Base-by-base conservation (phyloP, 805 yeast genomes). In the Monosporozyma yasuniensis region DNA sequence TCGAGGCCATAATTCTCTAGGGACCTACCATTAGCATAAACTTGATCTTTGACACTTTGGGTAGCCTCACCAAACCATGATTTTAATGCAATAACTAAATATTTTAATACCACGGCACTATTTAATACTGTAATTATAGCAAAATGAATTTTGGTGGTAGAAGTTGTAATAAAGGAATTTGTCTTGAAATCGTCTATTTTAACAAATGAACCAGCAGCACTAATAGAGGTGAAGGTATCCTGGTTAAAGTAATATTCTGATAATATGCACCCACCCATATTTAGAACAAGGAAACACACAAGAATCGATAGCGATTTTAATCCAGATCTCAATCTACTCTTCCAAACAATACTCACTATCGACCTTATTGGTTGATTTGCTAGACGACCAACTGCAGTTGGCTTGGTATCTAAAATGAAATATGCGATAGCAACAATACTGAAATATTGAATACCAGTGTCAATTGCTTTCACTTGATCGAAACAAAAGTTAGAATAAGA, bases 21-120 rank as follows among this genome's bases (percentile, higher is more conserved):
- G 3, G 80, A 75, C 56, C 79, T 74, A 1, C 84, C 84, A 47
- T 72, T 72, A 11, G 79, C 79, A 52, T 79, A 80, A 52, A 72
- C 72, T 55, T 79, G 81, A 51, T 77, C 77, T 58, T 76, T 78
- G n/a, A 80, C 80, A 54, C 72, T 72, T 44, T 73, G 65, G 19
- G 56, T 50, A 0, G 62, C 56, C 25, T 49, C 51, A 14, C 59
- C 52, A 32, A 63, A 60, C 66, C 67, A 62, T 19, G 54, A 38
- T 16, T 51, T 54, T 1, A 55, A 39, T 2, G 38, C 34, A 14
- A 27, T 16, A n/a, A 42, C 37, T 2, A 50, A 41, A 18, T 47
- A 41, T n/a, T n/a, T 16, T 18, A 47, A 7, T 3, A 32, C 34
- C 2, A 30, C 16, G 3, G 16, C 14, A 32, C 30, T 18, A 7